A percentile compares a stretch with the other conserved stretches of the same genome.
phyloP scores from a whole-genome alignment of 192 early-diverging fungal genomes.

The Backusella australiensis region DNA sequence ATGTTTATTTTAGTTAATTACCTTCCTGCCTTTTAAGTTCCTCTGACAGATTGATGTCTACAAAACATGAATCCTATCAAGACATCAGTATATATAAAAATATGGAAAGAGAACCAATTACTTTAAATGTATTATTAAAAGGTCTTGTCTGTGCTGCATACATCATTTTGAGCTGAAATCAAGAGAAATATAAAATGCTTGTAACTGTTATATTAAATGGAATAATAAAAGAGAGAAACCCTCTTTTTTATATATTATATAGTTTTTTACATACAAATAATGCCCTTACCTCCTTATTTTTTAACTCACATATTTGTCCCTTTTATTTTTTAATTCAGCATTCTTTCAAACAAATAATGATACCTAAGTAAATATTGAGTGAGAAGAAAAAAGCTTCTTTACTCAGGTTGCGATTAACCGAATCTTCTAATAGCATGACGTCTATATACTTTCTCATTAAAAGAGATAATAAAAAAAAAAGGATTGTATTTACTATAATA shows the following conservation, averaged over 20 bases:
- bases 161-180: neutral
- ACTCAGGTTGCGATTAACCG: neutral
- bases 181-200: neutral
- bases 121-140: neutral
- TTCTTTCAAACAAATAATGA: neutral
- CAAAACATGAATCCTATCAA: constrained; percentile 11
- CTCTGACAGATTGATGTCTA: constrained; percentile 1
- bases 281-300: neutral
- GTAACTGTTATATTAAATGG: neutral
- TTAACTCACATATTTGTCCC: constrained; percentile 13
- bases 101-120: neutral
- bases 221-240: neutral
- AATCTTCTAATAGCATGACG: neutral
- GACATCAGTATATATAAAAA: neutral
- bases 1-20: neutral
- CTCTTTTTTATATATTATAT: neutral
- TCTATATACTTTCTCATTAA: neutral
- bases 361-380: neutral
- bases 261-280: neutral
- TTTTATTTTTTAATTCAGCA: constrained; percentile 6
- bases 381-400: neutral
- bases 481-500: neutral
- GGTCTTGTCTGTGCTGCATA: neutral
- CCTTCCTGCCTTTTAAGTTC: neutral
- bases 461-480: neutral